phyloP scores from a whole-genome alignment of 208 protist genomes.

The Hexamita inflata region DNA sequence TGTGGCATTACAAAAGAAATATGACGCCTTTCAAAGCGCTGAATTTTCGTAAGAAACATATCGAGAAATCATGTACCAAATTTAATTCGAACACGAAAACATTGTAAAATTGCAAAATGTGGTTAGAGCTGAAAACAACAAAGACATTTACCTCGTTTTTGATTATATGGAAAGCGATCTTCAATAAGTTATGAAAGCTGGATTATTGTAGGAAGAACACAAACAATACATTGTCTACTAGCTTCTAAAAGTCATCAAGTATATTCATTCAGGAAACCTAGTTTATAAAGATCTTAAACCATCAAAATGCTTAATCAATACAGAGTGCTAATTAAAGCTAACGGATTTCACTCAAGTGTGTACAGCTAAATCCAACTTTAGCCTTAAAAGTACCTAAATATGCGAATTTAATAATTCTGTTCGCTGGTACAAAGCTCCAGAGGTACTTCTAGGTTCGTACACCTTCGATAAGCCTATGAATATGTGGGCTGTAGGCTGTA shows the following conservation, averaged over 20 bases:
- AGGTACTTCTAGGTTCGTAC: constrained; percentile 25
- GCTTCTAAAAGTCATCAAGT: constrained; percentile 48
- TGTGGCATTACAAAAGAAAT: constrained; percentile 59
- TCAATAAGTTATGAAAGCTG: constrained; percentile 76
- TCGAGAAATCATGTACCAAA: constrained; percentile 56
- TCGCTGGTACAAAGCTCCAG: constrained; percentile 34
- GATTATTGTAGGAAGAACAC: constrained; percentile 73
- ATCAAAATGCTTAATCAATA: constrained; percentile 81
- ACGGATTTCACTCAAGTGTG: constrained; percentile 75
- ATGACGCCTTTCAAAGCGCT: constrained; percentile 56
- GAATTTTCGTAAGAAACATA: constrained; percentile 58
- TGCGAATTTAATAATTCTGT: constrained; percentile 26
- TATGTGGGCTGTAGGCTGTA: constrained; percentile 92
- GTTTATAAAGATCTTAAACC: constrained; percentile 83
- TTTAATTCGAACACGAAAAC: constrained; percentile 48
- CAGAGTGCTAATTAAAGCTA: constrained; percentile 75
- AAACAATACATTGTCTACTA: constrained; percentile 57
- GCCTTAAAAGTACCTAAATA: background rate
- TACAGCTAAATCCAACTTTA: background rate
- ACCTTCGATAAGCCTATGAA: constrained; percentile 56
- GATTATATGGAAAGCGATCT: constrained; percentile 59
- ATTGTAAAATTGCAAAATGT: constrained; percentile 54
- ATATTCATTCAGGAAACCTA: constrained; percentile 45
- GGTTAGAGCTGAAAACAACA: constrained; percentile 56
- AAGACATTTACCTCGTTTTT: constrained; percentile 62